A percentile compares a stretch with the other conserved stretches of the same genome.
These are phyloP conservation scores for Lepidium africanum DNA, from an alignment of 345 rosid genomes.

Conservation along the genomic window DNA sequence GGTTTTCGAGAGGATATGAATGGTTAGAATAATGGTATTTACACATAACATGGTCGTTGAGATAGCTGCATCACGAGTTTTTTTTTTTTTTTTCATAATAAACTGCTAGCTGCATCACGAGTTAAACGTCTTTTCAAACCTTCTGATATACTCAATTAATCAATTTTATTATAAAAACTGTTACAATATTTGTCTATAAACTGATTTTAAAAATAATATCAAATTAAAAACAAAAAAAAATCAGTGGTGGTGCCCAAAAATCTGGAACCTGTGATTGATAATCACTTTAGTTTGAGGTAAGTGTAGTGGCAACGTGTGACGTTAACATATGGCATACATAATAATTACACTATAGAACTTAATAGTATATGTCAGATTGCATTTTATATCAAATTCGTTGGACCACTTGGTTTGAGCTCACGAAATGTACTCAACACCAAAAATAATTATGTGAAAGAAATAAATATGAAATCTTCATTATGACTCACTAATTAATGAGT, in stretches of 20 bases:
- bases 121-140: not conserved
- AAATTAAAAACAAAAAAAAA: not conserved
- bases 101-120: not conserved
- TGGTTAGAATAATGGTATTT: too few relatives aligned
- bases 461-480: too few relatives aligned
- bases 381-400: slow-evolving; percentile 7
- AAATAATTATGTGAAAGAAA: too few relatives aligned
- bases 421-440: too few relatives aligned
- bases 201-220: not conserved
- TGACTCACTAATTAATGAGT: not conserved
- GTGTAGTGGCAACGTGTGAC: slow-evolving; percentile 21
- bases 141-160: not conserved
- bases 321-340: not conserved
- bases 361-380: not conserved
- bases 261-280: slow-evolving; percentile 9
- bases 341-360: not conserved
- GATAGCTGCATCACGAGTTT: not conserved
- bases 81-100: too few relatives aligned
- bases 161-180: not conserved
- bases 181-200: too few relatives aligned
- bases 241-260: slow-evolving; percentile 3
- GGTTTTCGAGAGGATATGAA: too few relatives aligned
- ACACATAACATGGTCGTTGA: too few relatives aligned
- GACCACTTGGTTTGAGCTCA: not conserved
- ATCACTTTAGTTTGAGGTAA: slow-evolving; percentile 4